These are phyloP conservation scores for Boletus eberwhitei DNA, from an alignment of 768 basidiomycete genomes.

Conservation along the genomic window DNA sequence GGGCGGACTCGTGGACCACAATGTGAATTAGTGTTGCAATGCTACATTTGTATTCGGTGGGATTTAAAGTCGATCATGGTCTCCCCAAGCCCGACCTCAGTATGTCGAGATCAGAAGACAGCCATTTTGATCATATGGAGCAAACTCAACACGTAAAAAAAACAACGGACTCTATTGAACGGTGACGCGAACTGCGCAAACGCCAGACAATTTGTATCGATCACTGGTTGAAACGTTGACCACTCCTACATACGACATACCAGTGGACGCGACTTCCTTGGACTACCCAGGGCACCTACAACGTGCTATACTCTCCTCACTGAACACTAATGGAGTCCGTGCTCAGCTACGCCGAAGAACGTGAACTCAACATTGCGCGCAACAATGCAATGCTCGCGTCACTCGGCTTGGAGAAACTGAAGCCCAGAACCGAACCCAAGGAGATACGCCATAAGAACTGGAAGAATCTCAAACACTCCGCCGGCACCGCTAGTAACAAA, in stretches of 20 bases:
- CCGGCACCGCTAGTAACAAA: constrained; percentile 33
- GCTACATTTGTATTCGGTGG: neutral
- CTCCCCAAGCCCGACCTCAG: too few relatives aligned
- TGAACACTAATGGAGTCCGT: neutral
- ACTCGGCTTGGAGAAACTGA: constrained; percentile 39
- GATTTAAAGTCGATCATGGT: neutral
- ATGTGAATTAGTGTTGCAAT: neutral
- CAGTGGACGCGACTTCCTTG: neutral
- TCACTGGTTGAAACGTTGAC: too few relatives aligned
- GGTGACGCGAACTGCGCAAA: too few relatives aligned
- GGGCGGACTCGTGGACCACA: neutral
- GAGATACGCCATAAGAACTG: constrained; percentile 31
- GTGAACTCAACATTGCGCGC: constrained; percentile 35
- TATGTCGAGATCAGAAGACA: neutral
- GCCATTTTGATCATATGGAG: neutral
- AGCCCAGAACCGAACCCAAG: constrained; percentile 47
- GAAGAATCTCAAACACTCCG: neutral
- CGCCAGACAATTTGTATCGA: too few relatives aligned
- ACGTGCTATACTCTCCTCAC: neutral
- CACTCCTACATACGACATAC: neutral
- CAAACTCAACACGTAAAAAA: neutral
- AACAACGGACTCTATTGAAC: too few relatives aligned
- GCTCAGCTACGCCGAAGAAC: constrained; percentile 33
- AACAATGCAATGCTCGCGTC: constrained; percentile 43
- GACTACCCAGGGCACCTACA: neutral